Percentiles rank a stretch among this genome's conserved stretches.
Conservation (phyloP, 805 yeast species). For the Saccharomyces eubayanus region DNA sequence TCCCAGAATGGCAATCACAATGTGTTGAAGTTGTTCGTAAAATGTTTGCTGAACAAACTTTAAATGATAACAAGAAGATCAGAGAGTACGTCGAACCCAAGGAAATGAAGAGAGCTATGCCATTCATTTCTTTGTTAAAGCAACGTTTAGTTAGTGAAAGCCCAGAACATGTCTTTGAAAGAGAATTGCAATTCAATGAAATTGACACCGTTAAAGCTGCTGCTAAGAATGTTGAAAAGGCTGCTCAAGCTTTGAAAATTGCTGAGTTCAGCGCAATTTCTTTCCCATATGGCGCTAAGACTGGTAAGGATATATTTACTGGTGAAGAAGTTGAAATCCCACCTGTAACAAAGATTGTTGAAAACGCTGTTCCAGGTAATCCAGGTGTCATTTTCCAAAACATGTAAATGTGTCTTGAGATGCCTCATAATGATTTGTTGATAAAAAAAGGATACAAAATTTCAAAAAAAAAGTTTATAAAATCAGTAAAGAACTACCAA, state of each 20-base stretch:
- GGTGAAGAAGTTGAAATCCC: slow-evolving; percentile 64
- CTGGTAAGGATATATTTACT: slow-evolving; percentile 58
- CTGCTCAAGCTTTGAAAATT: slow-evolving; percentile 54
- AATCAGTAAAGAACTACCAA: neutral
- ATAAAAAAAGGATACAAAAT: neutral
- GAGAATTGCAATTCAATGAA: slow-evolving; percentile 82
- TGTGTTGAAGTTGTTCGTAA: slow-evolving; percentile 75
- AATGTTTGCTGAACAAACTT: slow-evolving; percentile 54
- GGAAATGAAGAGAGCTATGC: slow-evolving; percentile 98
- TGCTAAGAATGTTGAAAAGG: slow-evolving; percentile 47
- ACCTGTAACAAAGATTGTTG: slow-evolving; percentile 56
- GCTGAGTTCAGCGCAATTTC: slow-evolving; percentile 51
- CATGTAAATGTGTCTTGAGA: slow-evolving; percentile 28
- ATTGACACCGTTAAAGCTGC: slow-evolving; percentile 52
- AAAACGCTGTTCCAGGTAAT: slow-evolving; percentile 82
- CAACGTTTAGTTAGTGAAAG: slow-evolving; percentile 63
- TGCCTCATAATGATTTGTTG: neutral
- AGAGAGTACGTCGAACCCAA: slow-evolving; percentile 60
- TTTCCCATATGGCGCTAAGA: slow-evolving; percentile 52
- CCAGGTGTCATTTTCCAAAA: slow-evolving; percentile 81
- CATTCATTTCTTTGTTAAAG: slow-evolving; percentile 81
- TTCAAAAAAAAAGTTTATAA: neutral
- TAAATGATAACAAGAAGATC: slow-evolving; percentile 57
- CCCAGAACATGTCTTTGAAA: slow-evolving; percentile 75
- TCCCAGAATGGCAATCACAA: slow-evolving; percentile 85